Evolutionary conservation across 2,329 filamentous ascomycete genomes (phyloP).

Genomic region (Cercospora nicotianae): DNA sequence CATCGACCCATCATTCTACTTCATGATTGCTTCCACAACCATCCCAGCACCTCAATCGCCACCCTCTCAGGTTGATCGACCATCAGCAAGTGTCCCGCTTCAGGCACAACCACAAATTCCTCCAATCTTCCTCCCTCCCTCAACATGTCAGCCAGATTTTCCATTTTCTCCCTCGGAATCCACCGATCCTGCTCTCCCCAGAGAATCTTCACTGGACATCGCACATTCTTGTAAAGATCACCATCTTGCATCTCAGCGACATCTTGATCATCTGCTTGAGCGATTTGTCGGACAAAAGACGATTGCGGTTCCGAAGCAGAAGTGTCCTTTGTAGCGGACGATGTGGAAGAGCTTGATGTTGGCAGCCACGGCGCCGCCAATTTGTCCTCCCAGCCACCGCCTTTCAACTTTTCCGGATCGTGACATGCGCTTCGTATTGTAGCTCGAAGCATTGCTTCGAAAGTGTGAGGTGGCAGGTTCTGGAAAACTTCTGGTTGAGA

Average conservation of each 20-base stretch:
- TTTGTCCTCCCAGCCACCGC: slow-evolving; percentile 39
- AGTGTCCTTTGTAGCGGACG: background rate
- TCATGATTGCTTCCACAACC: slow-evolving; percentile 29
- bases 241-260: slow-evolving; percentile 44
- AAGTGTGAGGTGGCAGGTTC: slow-evolving; percentile 39
- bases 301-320: slow-evolving; percentile 32
- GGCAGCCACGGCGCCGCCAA: slow-evolving; percentile 41
- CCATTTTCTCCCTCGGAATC: slow-evolving; percentile 46
- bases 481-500: slow-evolving; percentile 29
- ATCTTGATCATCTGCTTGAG: slow-evolving; percentile 28
- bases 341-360: background rate
- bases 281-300: slow-evolving; percentile 46
- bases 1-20: background rate
- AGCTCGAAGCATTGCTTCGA: slow-evolving; percentile 42
- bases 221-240: slow-evolving; percentile 40
- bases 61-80: slow-evolving; percentile 46
- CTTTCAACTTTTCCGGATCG: slow-evolving; percentile 26
- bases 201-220: slow-evolving; percentile 43
- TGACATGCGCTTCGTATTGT: slow-evolving; percentile 46
- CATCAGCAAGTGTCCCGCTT: slow-evolving; percentile 50
- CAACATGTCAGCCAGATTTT: slow-evolving; percentile 36
- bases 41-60: slow-evolving; percentile 42
- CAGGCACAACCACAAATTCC: slow-evolving; percentile 42
- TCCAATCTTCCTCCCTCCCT: slow-evolving; percentile 35
- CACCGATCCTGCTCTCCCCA: slow-evolving; percentile 50